Base-by-base conservation (phyloP, 2,329 filamentous ascomycete genomes). In the Dendryphion nanum region DNA sequence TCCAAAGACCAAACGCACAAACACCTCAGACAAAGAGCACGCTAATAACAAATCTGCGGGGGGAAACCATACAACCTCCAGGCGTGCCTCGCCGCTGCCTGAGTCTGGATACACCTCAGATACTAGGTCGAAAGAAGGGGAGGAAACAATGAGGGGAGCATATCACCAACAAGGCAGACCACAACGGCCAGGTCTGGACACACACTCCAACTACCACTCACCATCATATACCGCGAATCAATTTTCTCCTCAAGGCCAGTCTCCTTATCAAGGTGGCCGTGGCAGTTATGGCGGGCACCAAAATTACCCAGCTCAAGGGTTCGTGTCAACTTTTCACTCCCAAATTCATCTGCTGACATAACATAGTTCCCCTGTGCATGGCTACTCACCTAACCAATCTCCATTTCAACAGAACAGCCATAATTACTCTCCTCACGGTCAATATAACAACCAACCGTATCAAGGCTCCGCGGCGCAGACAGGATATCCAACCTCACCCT, bases 201-300 rank as follows among this genome's bases (percentile, higher is more conserved):
- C 65, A 16, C 64, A 70, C 26, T 34, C 54, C n/a, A 71, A 74
- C 38, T 79, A 77, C 51, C 74, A 77, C 32, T 81, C 81, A n/a
- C 77, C 82, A 26, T 75, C 78, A 37, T 78, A 79, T 50, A 68
- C 73, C 16, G 74, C 78, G 15, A 74, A 76, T 49, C 78, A 80
- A 48, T 75, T 74, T 31, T 83, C 82, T 14, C 79, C 82, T n/a
- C 75, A 75, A 42, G 71, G 73, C 7, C 76, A 78, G 30, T 83
- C 82, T 26, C 79, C 82, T 12, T 79, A 83, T 55, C 71, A 71
- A 24, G 68, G 69, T 45, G 71, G 71, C 33, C 71, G 79, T 60
- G 75, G 76, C 19, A 72, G 71, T 35, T 79, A 79, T 73, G 66
- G 64, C 43, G 72, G 71, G 15, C 74, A 61, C 29, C 49, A 67